Percentiles rank a stretch among this genome's conserved stretches.
phyloP scores from a whole-genome alignment of 2,329 filamentous ascomycete species.

The Apiospora sp. region DNA sequence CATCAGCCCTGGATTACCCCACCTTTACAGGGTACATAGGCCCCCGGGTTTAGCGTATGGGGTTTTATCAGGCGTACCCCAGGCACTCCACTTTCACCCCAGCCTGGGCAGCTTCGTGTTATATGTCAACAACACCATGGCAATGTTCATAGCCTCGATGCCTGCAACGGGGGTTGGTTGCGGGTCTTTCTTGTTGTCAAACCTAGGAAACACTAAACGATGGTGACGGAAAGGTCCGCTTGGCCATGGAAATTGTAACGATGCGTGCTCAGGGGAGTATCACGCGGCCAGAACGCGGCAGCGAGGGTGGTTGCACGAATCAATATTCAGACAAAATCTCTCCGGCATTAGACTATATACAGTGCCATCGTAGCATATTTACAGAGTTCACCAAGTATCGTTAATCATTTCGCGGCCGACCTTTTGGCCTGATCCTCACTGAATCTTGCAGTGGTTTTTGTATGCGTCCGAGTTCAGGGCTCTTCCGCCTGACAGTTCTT shows the following conservation, averaged over 20 bases:
- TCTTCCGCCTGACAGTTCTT: constrained; percentile 49
- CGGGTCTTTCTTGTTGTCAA: background rate
- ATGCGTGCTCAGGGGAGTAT: background rate
- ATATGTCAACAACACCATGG: background rate
- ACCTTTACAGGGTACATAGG: background rate
- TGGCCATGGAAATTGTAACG: background rate
- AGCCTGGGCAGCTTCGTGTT: background rate
- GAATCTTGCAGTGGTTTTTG: constrained; percentile 55
- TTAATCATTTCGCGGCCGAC: constrained; percentile 48
- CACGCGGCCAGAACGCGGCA: no score
- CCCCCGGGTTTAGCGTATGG: background rate
- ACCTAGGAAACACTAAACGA: background rate
- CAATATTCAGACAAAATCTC: background rate
- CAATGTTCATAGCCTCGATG: background rate
- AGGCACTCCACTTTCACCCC: background rate
- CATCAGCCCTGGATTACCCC: background rate
- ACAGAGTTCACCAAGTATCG: constrained; percentile 40
- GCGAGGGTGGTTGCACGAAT: background rate
- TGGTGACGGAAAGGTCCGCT: background rate
- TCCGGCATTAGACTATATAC: constrained; percentile 37
- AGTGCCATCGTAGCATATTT: constrained; percentile 44
- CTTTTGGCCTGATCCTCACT: constrained; percentile 49
- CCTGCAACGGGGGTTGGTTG: background rate
- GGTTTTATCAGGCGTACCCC: background rate
- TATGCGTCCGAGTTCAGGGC: constrained; percentile 57